phyloP scores from a whole-genome alignment of 441 rosid genomes.

The Pelargonium cotyledonis region DNA sequence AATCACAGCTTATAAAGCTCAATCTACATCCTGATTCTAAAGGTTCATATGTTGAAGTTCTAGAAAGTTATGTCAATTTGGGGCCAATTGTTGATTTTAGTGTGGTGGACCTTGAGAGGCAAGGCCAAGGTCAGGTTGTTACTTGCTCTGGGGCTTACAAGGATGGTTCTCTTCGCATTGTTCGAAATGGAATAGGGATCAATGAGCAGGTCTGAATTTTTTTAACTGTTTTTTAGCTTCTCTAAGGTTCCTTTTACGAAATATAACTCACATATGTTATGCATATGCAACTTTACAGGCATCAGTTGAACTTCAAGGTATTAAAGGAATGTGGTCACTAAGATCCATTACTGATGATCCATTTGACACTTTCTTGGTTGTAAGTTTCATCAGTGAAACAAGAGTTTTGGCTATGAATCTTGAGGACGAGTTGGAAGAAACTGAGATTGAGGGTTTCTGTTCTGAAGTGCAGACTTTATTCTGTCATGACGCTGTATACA shows the following conservation, averaged over 20 bases:
- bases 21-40: slow-evolving; percentile 76
- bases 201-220: slow-evolving; percentile 76
- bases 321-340: slow-evolving; percentile 98
- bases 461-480: slow-evolving; percentile 93
- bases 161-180: slow-evolving; percentile 96
- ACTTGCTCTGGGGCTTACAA: slow-evolving; percentile 98
- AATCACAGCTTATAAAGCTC: slow-evolving; percentile 72
- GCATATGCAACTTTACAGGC: slow-evolving; percentile 46
- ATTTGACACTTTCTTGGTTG: slow-evolving; percentile 89
- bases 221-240: slow-evolving; percentile 7
- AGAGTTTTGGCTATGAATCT: slow-evolving; percentile 95
- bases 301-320: slow-evolving; percentile 98
- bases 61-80: slow-evolving; percentile 86
- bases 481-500: slow-evolving; percentile 87
- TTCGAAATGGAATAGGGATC: slow-evolving; percentile 97
- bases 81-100: slow-evolving; percentile 98
- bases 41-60: slow-evolving; percentile 88
- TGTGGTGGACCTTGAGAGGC: slow-evolving; percentile 98
- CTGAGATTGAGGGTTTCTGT: slow-evolving; percentile 90
- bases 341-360: slow-evolving; percentile 90
- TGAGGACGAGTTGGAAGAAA: slow-evolving; percentile 97
- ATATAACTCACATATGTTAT: slow-evolving; percentile 13
- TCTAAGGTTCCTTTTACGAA: background rate
- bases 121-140: slow-evolving; percentile 99
- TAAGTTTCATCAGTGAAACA: slow-evolving; percentile 94